These are phyloP conservation scores for Thymus mandschuricus DNA, from an alignment of 257 asterid species.

Conservation along the genomic window DNA sequence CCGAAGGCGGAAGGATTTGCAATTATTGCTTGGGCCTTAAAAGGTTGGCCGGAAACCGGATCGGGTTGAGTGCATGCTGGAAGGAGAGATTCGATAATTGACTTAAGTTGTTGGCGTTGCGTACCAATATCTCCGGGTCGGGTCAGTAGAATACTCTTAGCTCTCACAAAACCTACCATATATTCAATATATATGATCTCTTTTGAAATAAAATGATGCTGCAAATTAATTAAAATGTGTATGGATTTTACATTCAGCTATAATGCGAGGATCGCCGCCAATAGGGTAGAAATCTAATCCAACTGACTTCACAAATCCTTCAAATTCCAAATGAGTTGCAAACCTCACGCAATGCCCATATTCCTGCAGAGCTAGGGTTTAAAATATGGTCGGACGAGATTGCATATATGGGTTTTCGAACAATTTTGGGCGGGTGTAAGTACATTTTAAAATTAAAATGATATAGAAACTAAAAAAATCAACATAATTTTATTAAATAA, in stretches of 20 bases:
- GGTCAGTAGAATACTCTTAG: slow-evolving; percentile 80
- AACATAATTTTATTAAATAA: too few species aligned
- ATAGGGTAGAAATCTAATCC: slow-evolving; percentile 78
- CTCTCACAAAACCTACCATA: slow-evolving; percentile 74
- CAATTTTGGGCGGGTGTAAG: too few species aligned
- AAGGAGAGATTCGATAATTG: slow-evolving; percentile 81
- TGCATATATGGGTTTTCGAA: too few species aligned
- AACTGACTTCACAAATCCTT: slow-evolving; percentile 69
- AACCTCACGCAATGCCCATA: slow-evolving; percentile 82
- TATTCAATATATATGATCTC: not conserved
- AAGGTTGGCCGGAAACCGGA: slow-evolving; percentile 65
- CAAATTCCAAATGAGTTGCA: slow-evolving; percentile 77
- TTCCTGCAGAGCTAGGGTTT: slow-evolving; percentile 44
- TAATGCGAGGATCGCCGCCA: slow-evolving; percentile 89
- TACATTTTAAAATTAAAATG: too few species aligned
- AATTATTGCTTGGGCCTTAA: slow-evolving; percentile 90
- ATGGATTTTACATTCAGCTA: slow-evolving; percentile 69
- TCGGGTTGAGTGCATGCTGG: slow-evolving; percentile 95
- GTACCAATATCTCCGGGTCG: slow-evolving; percentile 61
- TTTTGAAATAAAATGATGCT: too few species aligned
- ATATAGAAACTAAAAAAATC: too few species aligned
- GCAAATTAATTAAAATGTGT: too few species aligned
- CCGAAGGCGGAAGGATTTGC: slow-evolving; percentile 98
- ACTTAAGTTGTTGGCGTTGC: slow-evolving; percentile 76
- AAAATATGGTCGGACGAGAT: too few species aligned